Percentiles rank a stretch among this genome's conserved stretches.
phyloP scores from a whole-genome alignment of 306 rosid species.

The Spatholobus suberectus region DNA sequence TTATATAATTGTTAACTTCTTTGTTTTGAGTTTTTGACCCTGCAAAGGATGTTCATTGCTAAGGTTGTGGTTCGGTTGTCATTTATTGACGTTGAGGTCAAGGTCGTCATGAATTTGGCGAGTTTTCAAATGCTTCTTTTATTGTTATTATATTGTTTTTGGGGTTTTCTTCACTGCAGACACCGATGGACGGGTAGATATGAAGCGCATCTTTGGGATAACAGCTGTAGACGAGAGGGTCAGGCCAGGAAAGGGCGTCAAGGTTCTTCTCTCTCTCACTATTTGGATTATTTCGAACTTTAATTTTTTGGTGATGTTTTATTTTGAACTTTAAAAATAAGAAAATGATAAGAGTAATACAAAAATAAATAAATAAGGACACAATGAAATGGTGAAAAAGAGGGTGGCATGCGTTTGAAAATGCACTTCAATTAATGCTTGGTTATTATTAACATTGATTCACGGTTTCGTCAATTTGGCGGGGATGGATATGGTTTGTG shows the following conservation, averaged over 20 bases:
- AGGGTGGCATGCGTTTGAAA: conserved; percentile 47
- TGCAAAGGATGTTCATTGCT: too few relatives aligned
- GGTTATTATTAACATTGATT: not conserved
- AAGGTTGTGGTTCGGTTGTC: not conserved
- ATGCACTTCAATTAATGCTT: not conserved
- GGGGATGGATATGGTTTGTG: not conserved
- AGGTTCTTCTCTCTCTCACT: conserved; percentile 52
- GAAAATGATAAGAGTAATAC: not conserved
- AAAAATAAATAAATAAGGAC: not conserved
- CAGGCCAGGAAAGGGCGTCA: conserved; percentile 95
- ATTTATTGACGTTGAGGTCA: not conserved
- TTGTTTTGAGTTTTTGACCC: not conserved
- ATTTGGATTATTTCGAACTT: not conserved
- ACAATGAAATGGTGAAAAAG: conserved; percentile 22
- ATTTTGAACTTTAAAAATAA: not conserved
- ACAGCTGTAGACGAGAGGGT: conserved; percentile 91
- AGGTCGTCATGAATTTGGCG: conserved; percentile 7
- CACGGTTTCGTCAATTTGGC: not conserved
- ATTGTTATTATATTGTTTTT: not conserved
- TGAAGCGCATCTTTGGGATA: conserved; percentile 99
- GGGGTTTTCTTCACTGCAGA: conserved; percentile 45
- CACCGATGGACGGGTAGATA: conserved; percentile 98
- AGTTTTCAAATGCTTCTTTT: not conserved
- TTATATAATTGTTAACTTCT: not conserved
- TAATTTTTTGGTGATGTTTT: not conserved